Evolutionary conservation across 2,329 filamentous ascomycete species (phyloP).

Genomic region (Thermoascus crustaceus): DNA sequence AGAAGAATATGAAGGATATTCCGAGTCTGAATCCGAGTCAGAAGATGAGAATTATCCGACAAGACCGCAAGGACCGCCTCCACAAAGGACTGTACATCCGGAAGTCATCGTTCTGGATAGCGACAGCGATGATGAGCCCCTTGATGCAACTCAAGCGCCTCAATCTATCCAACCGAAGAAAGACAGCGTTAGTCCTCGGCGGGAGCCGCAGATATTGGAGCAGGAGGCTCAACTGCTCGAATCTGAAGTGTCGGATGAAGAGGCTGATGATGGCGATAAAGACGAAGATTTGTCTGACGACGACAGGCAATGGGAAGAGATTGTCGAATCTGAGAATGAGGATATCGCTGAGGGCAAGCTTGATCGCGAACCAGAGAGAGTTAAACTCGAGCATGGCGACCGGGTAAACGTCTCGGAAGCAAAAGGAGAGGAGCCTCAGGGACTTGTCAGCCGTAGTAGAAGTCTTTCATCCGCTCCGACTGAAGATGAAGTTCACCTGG

Average conservation of each 20-base stretch:
- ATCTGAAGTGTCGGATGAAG: too few relatives aligned
- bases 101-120: constrained; percentile 37
- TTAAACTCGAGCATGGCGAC: too few relatives aligned
- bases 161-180: neutral
- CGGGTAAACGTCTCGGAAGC: too few relatives aligned
- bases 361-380: too few relatives aligned
- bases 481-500: too few relatives aligned
- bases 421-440: too few relatives aligned
- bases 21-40: constrained; percentile 13
- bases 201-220: constrained; percentile 4
- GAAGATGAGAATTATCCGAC: constrained; percentile 8
- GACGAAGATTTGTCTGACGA: too few relatives aligned
- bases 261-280: neutral
- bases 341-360: too few relatives aligned
- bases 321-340: too few relatives aligned
- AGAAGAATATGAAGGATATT: constrained; percentile 11
- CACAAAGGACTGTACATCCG: constrained; percentile 13
- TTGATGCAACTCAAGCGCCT: constrained; percentile 2
- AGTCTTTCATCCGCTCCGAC: too few relatives aligned
- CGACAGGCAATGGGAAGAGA: too few relatives aligned
- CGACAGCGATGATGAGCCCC: constrained; percentile 33
- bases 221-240: neutral
- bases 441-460: too few relatives aligned
- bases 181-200: neutral
- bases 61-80: constrained; percentile 4